Conservation (phyloP, 768 basidiomycete genomes). For the Termitomyces sp. region DNA sequence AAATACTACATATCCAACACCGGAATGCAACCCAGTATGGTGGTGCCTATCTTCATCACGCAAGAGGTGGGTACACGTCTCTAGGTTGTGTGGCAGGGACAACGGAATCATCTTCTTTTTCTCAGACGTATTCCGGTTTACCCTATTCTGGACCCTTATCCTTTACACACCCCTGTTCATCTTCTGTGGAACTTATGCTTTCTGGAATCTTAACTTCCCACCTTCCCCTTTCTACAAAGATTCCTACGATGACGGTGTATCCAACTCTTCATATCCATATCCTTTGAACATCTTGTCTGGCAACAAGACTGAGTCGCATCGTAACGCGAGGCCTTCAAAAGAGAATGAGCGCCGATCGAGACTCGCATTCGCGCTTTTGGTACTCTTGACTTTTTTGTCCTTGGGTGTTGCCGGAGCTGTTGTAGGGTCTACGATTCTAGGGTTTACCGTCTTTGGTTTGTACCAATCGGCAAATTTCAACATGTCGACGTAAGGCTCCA, state of each 20-base stretch:
- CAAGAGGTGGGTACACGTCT: conserved; percentile 24
- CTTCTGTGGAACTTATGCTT: conserved; percentile 42
- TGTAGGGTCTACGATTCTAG: conserved; percentile 39
- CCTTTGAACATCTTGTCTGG: conserved; percentile 9
- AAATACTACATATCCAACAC: conserved; percentile 39
- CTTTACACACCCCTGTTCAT: conserved; percentile 47
- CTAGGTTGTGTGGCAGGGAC: neutral
- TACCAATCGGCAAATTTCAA: conserved; percentile 39
- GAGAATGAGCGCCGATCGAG: conserved; percentile 38
- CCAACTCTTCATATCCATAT: conserved; percentile 6
- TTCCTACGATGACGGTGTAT: conserved; percentile 2
- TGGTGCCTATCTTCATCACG: conserved; percentile 37
- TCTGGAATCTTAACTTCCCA: conserved; percentile 46
- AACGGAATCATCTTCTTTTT: neutral
- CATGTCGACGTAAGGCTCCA: conserved; percentile 41
- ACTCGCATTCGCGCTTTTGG: conserved; percentile 40
- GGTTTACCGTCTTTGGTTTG: conserved; percentile 38
- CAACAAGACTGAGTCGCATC: conserved; percentile 1
- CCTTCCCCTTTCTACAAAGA: conserved; percentile 19
- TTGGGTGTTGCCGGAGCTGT: conserved; percentile 40
- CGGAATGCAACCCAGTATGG: conserved; percentile 30
- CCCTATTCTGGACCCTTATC: conserved; percentile 45
- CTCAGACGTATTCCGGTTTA: conserved; percentile 46
- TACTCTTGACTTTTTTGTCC: conserved; percentile 34
- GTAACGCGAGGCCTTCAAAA: conserved; percentile 12